phyloP scores from a whole-genome alignment of 345 rosid genomes.

The Brassica carinata region DNA sequence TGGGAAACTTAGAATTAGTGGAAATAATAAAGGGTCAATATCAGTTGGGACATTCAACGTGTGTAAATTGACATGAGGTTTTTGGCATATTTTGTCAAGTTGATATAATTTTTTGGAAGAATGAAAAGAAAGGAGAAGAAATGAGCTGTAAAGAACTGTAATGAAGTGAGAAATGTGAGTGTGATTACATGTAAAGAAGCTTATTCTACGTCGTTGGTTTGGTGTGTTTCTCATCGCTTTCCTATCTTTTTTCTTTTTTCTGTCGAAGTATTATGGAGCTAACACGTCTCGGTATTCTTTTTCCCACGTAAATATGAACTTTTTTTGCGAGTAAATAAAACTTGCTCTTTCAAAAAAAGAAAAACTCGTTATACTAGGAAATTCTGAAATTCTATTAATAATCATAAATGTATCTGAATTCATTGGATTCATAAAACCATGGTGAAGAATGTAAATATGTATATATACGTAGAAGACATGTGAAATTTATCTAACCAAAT shows the following conservation, averaged over 20 bases:
- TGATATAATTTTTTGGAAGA: conserved; percentile 27
- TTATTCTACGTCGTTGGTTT: conserved; percentile 26
- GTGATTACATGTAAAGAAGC: conserved; percentile 41
- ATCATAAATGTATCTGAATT: not conserved
- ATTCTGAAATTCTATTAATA: too few species aligned
- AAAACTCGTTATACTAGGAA: not conserved
- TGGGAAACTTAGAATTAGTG: conserved; percentile 27
- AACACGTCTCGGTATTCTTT: conserved; percentile 29
- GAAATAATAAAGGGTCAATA: conserved; percentile 23
- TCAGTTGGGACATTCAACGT: conserved; percentile 34
- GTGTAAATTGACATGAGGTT: too few species aligned
- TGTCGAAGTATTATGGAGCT: conserved; percentile 23
- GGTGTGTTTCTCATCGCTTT: conserved; percentile 32
- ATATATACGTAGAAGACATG: not conserved
- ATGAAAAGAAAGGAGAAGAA: conserved; percentile 20
- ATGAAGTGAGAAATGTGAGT: conserved; percentile 33
- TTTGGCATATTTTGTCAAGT: too few species aligned
- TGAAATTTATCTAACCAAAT: not conserved
- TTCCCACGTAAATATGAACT: not conserved
- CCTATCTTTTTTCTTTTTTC: conserved; percentile 30
- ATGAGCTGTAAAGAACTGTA: conserved; percentile 36
- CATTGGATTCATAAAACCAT: not conserved
- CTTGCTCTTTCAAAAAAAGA: too few species aligned
- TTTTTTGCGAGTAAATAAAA: not conserved
- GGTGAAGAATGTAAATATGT: not conserved